phyloP scores from a whole-genome alignment of 768 basidiomycete species.

The Suillus ampliporus region DNA sequence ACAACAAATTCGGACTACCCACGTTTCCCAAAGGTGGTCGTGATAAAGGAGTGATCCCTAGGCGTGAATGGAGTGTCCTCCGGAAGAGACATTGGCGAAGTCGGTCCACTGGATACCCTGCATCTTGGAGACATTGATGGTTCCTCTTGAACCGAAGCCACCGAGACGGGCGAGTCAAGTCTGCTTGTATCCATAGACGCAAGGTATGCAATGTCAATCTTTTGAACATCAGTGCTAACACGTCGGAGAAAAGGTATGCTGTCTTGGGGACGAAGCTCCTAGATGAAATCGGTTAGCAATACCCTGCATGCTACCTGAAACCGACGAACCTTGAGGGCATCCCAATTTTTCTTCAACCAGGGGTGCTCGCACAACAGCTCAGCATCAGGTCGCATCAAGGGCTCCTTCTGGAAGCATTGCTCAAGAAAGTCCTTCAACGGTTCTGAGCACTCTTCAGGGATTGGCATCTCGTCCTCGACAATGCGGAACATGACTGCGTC shows the following conservation, averaged over 20 bases:
- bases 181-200: slow-evolving; percentile 42
- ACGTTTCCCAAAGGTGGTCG: slow-evolving; percentile 94
- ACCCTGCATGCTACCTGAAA: not conserved
- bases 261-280: slow-evolving; percentile 90
- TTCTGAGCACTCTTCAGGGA: slow-evolving; percentile 82
- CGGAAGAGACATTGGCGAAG: slow-evolving; percentile 29
- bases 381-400: slow-evolving; percentile 80
- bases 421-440: slow-evolving; percentile 78
- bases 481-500: slow-evolving; percentile 92
- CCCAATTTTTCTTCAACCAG: slow-evolving; percentile 87
- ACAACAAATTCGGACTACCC: slow-evolving; percentile 37
- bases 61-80: slow-evolving; percentile 54
- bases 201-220: slow-evolving; percentile 63
- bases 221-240: slow-evolving; percentile 85
- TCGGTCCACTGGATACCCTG: slow-evolving; percentile 44
- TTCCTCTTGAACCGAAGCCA: slow-evolving; percentile 49
- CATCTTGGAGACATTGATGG: slow-evolving; percentile 42
- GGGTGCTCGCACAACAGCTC: slow-evolving; percentile 86
- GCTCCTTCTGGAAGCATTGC: slow-evolving; percentile 93
- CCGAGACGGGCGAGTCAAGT: slow-evolving; percentile 48
- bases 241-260: slow-evolving; percentile 95
- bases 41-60: slow-evolving; percentile 84
- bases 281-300: slow-evolving; percentile 13
- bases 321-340: slow-evolving; percentile 68
- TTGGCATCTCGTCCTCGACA: slow-evolving; percentile 89